These are phyloP conservation scores for Chenopodium suecicum DNA, from an alignment of 148 eudicot species.

Conservation along the genomic window DNA sequence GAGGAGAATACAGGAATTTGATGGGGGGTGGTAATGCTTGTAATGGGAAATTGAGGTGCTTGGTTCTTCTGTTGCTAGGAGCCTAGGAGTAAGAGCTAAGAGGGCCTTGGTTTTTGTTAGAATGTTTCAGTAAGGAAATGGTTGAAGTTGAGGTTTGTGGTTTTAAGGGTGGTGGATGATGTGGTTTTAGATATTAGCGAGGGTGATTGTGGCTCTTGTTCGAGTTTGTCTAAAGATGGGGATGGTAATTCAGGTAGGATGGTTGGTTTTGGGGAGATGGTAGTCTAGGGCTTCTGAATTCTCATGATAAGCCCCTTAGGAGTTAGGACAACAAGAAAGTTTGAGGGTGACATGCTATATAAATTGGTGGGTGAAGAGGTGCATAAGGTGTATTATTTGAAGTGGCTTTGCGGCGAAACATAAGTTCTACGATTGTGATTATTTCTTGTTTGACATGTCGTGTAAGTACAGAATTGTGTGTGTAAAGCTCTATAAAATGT, in stretches of 20 bases:
- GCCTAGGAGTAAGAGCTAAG: not conserved
- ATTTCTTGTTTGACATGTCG: not conserved
- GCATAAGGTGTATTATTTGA: not conserved
- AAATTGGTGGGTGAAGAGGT: not conserved
- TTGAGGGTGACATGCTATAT: not conserved
- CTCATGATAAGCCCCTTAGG: not conserved
- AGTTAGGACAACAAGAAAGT: not conserved
- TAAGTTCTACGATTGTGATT: not conserved
- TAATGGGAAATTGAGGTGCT: too few relatives aligned
- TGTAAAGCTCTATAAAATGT: not conserved
- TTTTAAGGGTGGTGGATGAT: not conserved
- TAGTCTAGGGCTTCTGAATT: not conserved
- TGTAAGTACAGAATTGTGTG: not conserved
- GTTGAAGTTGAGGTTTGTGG: not conserved
- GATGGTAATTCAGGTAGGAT: not conserved
- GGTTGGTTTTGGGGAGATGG: not conserved
- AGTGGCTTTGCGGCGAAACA: not conserved
- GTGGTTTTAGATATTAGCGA: not conserved
- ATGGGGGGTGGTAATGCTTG: not conserved
- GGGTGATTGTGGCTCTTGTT: not conserved
- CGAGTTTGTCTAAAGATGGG: not conserved
- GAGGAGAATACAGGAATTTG: not conserved
- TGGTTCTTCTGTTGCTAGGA: not conserved
- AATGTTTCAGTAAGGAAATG: not conserved
- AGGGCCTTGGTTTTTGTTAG: not conserved